Evolutionary conservation across 306 rosid genomes (phyloP).

Genomic region (Inga laurina): DNA sequence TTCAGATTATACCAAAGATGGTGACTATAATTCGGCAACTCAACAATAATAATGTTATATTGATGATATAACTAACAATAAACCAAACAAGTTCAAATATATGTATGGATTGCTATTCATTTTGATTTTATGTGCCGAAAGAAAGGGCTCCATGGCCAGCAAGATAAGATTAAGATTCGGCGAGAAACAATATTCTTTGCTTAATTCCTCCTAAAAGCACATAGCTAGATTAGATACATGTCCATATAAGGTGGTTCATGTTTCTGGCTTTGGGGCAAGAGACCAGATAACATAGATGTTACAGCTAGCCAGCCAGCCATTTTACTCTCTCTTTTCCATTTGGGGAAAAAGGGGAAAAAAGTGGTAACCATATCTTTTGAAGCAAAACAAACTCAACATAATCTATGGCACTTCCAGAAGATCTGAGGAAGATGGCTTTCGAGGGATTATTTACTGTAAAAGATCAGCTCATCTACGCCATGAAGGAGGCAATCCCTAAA

Average conservation of each 20-base stretch:
- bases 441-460: neutral
- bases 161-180: neutral
- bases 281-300: neutral
- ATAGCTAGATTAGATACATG: neutral
- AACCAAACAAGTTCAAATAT: neutral
- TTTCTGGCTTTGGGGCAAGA: conserved; percentile 4
- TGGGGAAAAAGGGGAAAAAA: too few species aligned
- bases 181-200: neutral
- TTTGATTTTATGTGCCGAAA: neutral
- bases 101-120: neutral
- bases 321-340: neutral
- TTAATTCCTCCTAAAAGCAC: neutral
- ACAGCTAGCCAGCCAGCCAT: neutral
- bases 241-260: neutral
- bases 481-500: neutral
- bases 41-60: neutral
- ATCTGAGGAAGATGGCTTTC: neutral
- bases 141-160: neutral
- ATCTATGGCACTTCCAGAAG: neutral
- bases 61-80: neutral
- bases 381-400: neutral
- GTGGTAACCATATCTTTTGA: neutral
- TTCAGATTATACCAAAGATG: neutral
- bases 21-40: neutral
- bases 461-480: neutral